Percentiles rank a stretch among this genome's conserved stretches.
These are phyloP conservation scores for Wickerhamiella cacticola DNA, from an alignment of 805 yeast species.

Conservation along the genomic window DNA sequence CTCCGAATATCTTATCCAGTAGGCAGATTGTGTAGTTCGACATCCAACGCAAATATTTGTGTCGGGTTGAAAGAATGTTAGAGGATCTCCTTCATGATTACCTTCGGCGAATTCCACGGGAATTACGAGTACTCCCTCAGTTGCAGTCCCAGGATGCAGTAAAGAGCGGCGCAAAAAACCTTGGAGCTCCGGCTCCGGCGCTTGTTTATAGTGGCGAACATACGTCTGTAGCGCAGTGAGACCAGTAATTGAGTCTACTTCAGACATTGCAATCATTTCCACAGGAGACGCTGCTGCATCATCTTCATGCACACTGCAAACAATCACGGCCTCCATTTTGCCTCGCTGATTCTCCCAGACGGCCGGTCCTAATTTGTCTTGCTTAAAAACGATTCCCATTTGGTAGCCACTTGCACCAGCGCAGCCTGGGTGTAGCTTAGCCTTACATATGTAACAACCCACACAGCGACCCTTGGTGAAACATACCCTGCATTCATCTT, in stretches of 20 bases:
- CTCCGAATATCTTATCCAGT: constrained; percentile 13
- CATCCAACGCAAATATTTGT: constrained; percentile 6
- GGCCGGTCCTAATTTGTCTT: constrained; percentile 19
- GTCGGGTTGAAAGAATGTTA: neutral
- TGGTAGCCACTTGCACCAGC: constrained; percentile 37
- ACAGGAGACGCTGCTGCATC: neutral
- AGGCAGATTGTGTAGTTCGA: constrained; percentile 8
- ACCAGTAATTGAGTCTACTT: constrained; percentile 19
- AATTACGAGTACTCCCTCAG: neutral
- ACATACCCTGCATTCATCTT: constrained; percentile 33
- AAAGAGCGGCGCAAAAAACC: constrained; percentile 1
- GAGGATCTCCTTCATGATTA: neutral
- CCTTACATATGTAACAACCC: constrained; percentile 37
- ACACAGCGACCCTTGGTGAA: constrained; percentile 43
- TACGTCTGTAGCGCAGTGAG: constrained; percentile 27
- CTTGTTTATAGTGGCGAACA: constrained; percentile 21
- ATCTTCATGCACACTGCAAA: constrained; percentile 26
- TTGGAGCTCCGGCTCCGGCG: constrained; percentile 8
- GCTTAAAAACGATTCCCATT: constrained; percentile 40
- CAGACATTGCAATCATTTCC: constrained; percentile 22
- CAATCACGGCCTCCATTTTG: constrained; percentile 23
- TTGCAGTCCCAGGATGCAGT: neutral
- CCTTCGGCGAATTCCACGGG: neutral
- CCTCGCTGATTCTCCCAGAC: constrained; percentile 17
- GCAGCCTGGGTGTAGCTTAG: constrained; percentile 43